These are phyloP conservation scores for Starmerella potacharoeniae DNA, from an alignment of 805 yeast genomes.

Conservation along the genomic window DNA sequence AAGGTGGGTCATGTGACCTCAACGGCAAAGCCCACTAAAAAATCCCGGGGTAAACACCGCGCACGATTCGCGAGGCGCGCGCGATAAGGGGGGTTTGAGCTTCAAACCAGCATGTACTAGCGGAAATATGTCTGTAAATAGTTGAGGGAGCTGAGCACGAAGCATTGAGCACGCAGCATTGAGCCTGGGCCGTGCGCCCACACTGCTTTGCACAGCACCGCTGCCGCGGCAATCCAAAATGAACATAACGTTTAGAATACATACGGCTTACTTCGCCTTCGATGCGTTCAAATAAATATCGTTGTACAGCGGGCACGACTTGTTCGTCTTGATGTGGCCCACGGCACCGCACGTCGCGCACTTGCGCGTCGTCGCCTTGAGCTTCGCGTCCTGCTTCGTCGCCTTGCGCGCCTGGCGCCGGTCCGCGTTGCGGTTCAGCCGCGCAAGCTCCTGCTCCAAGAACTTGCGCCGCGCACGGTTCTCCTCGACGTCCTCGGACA, in stretches of 20 bases:
- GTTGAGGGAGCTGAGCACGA: too few relatives aligned
- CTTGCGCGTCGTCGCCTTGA: constrained; percentile 61
- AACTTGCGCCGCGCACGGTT: constrained; percentile 66
- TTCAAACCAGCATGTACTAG: too few relatives aligned
- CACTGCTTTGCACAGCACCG: too few relatives aligned
- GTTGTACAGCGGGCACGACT: constrained; percentile 79
- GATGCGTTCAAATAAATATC: constrained; percentile 29
- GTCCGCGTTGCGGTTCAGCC: constrained; percentile 64
- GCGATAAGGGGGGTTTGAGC: too few relatives aligned
- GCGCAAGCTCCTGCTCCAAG: constrained; percentile 72
- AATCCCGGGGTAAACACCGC: too few relatives aligned
- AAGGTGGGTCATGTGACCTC: background rate
- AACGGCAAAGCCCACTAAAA: too few relatives aligned
- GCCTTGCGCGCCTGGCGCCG: constrained; percentile 49
- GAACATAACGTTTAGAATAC: background rate
- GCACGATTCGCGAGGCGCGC: too few relatives aligned
- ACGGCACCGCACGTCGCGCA: constrained; percentile 93
- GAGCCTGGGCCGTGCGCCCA: too few relatives aligned
- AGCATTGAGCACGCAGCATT: too few relatives aligned
- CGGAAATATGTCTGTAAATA: too few relatives aligned
- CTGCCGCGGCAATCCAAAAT: too few relatives aligned
- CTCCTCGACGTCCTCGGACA: constrained; percentile 75
- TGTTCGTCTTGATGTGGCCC: constrained; percentile 89
- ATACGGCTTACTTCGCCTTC: constrained; percentile 14
- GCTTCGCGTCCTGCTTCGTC: constrained; percentile 49